Base-by-base conservation (phyloP, 148 eudicot genomes). In the Rhododendron simsii region DNA sequence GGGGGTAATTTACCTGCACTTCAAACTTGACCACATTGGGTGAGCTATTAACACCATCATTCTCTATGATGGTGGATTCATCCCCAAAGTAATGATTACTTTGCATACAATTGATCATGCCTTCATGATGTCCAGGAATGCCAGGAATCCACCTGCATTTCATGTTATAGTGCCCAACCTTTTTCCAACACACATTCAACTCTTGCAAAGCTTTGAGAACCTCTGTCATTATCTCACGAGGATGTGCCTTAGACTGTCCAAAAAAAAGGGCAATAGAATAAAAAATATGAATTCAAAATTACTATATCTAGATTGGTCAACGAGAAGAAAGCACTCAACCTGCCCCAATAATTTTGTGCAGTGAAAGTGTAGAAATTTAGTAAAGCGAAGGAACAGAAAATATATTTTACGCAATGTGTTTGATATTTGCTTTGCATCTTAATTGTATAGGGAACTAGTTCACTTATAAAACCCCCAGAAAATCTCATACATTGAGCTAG, bases 101-200 rank as follows among this genome's bases (percentile, higher is more conserved):
- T 79, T 91, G 93, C 89, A 91, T 92, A 59, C 92, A 86, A 88
- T 91, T 90, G 50, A 87, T 81, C 90, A 90, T 89, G 84, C 94
- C 95, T 91, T 89, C 92, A 81, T 87, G 89, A 18, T 90, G 95
- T 80, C 92, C 96, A 84, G 89, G 92, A 83, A 86, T 85, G 74
- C 94, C 95, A 89, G 97, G 98, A 83, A 89, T 82, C 98, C 98
- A 95, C 88, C 93, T 89, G 89, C 99, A 97, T 87, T 95, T 97
- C 94, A 97, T 94, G 92, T 94, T 97, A 86, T 94, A 97, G 84
- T 93, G 99, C 63, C 99, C 99, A 21, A 94, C 91, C 92, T 93
- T 93, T 89, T 97, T 97, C 99, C 99, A 97, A 86, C 89, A 76
- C 33, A 97, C 99, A 81, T 95, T 94, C 87, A 97, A 79, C 88